A percentile compares a stretch with the other conserved stretches of the same genome.
These are phyloP conservation scores for Fusarium virguliforme DNA, from an alignment of 2,329 filamentous ascomycete species.

Conservation along the genomic window DNA sequence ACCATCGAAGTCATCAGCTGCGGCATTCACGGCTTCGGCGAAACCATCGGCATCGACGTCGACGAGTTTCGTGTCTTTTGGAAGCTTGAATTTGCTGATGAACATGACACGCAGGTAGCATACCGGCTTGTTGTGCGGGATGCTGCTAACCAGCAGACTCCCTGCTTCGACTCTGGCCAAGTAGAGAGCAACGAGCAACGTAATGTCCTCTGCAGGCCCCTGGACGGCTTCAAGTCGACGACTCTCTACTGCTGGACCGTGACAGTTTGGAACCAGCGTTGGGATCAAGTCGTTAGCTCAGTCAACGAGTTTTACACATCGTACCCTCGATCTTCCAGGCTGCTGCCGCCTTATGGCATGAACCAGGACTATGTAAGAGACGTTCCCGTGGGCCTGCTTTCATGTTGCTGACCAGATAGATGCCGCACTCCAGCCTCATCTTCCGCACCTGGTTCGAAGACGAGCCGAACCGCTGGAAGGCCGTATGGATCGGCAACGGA, in stretches of 20 bases:
- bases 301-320: slow-evolving; percentile 59
- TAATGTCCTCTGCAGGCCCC: slow-evolving; percentile 46
- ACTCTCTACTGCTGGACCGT: slow-evolving; percentile 57
- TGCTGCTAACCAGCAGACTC: not conserved
- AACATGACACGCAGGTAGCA: slow-evolving; percentile 53
- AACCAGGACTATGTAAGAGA: slow-evolving; percentile 57
- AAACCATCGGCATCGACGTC: slow-evolving; percentile 58
- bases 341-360: slow-evolving; percentile 60
- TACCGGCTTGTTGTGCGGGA: slow-evolving; percentile 46
- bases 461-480: slow-evolving; percentile 59
- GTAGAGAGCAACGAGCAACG: slow-evolving; percentile 43
- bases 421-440: slow-evolving; percentile 60
- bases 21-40: slow-evolving; percentile 59
- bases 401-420: slow-evolving; percentile 41
- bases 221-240: slow-evolving; percentile 56
- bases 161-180: slow-evolving; percentile 42
- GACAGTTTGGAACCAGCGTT: slow-evolving; percentile 57
- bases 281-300: slow-evolving; percentile 44
- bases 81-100: slow-evolving; percentile 51
- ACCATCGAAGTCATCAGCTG: slow-evolving; percentile 53
- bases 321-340: slow-evolving; percentile 55
- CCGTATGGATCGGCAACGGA: slow-evolving; percentile 59
- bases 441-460: slow-evolving; percentile 62
- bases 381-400: too few species aligned
- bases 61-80: slow-evolving; percentile 58